These are phyloP conservation scores for Amphibolis antarctica DNA, from an alignment of 106 monocot genomes.

Conservation along the genomic window DNA sequence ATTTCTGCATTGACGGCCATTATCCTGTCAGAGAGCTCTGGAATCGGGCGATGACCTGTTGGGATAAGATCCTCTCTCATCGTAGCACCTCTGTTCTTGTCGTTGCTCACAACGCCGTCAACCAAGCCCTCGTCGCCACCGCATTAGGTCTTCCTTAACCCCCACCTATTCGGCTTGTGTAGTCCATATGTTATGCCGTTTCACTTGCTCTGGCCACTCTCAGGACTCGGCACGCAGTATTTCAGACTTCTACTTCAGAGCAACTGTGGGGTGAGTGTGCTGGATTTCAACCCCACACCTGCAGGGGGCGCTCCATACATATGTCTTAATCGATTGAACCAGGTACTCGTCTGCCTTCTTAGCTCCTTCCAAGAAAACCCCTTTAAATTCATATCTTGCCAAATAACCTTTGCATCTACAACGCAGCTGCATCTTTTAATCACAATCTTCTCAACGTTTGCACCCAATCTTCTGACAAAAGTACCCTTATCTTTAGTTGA, in stretches of 20 bases:
- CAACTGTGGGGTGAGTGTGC: slow-evolving; percentile 85
- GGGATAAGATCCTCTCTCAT: slow-evolving; percentile 67
- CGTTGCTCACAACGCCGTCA: slow-evolving; percentile 95
- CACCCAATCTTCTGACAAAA: neutral
- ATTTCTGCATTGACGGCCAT: slow-evolving; percentile 84
- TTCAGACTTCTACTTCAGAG: slow-evolving; percentile 83
- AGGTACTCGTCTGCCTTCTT: slow-evolving; percentile 32
- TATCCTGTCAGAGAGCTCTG: slow-evolving; percentile 91
- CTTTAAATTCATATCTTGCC: too few relatives aligned
- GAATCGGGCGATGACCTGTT: slow-evolving; percentile 57
- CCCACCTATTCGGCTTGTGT: neutral
- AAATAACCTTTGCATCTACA: too few relatives aligned
- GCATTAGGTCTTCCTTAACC: slow-evolving; percentile 39
- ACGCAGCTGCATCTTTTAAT: too few relatives aligned
- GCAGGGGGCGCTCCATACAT: slow-evolving; percentile 35
- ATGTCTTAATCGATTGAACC: slow-evolving; percentile 87
- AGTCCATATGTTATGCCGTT: too few relatives aligned
- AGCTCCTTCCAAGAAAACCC: too few relatives aligned
- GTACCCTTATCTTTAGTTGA: too few relatives aligned
- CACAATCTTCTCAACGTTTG: too few relatives aligned
- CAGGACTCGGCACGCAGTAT: slow-evolving; percentile 70
- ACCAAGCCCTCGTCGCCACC: slow-evolving; percentile 83
- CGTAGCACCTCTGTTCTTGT: slow-evolving; percentile 78
- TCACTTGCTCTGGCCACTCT: slow-evolving; percentile 4
- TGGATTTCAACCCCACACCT: slow-evolving; percentile 60